phyloP scores from a whole-genome alignment of 2,329 filamentous ascomycete genomes.

The Microdochium nivale region DNA sequence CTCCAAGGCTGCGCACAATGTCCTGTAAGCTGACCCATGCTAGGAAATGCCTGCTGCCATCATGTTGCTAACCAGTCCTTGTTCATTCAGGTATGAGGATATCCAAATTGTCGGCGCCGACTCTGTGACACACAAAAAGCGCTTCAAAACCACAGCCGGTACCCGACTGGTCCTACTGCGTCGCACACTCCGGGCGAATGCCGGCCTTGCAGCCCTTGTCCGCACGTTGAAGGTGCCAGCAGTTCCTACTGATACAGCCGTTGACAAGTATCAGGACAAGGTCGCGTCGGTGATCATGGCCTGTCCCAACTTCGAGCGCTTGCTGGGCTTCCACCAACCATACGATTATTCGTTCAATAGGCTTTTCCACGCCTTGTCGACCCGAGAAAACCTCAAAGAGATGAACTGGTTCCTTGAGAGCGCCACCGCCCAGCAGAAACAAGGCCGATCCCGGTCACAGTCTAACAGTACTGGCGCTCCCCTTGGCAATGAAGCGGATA shows the following conservation, averaged over 20 bases:
- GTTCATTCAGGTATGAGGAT: conserved; percentile 39
- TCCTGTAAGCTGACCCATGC: conserved; percentile 33
- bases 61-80: conserved; percentile 3
- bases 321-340: conserved; percentile 43
- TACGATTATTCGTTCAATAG: conserved; percentile 49
- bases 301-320: conserved; percentile 53
- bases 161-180: conserved; percentile 47
- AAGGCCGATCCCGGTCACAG: conserved; percentile 12
- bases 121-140: conserved; percentile 45
- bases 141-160: conserved; percentile 43
- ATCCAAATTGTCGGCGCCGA: conserved; percentile 52
- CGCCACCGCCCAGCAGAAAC: conserved; percentile 9
- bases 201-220: conserved; percentile 44
- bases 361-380: conserved; percentile 51
- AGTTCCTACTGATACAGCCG: conserved; percentile 26
- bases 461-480: conserved; percentile 19
- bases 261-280: conserved; percentile 46
- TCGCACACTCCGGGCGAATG: conserved; percentile 45
- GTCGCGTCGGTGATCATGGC: conserved; percentile 55
- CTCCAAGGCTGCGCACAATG: conserved; percentile 38
- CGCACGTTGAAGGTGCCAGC: conserved; percentile 48
- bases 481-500: conserved; percentile 9
- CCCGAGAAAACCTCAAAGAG: conserved; percentile 43
- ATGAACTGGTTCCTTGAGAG: conserved; percentile 51
- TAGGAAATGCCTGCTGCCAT: conserved; percentile 1